phyloP scores from a whole-genome alignment of 768 basidiomycete species.

The Tylopilus felleus region DNA sequence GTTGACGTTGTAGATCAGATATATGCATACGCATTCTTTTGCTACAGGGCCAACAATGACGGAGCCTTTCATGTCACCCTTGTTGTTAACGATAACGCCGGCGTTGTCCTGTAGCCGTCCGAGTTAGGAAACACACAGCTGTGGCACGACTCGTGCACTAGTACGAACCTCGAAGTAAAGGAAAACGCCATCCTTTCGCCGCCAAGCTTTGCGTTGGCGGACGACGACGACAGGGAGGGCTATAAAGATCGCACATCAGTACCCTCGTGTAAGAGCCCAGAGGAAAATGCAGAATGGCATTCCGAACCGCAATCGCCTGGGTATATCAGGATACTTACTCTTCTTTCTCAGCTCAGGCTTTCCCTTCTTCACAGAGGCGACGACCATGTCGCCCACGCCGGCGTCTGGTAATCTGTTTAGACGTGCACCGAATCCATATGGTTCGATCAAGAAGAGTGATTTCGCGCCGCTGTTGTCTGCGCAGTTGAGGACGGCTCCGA shows the following conservation, averaged over 20 bases:
- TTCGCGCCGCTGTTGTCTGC: constrained; percentile 99
- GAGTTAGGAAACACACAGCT: not conserved
- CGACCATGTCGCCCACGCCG: constrained; percentile 92
- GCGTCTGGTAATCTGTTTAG: constrained; percentile 97
- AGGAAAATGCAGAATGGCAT: not conserved
- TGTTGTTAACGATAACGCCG: constrained; percentile 96
- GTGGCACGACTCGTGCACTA: not conserved
- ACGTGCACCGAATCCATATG: constrained; percentile 92
- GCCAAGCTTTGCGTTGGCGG: constrained; percentile 98
- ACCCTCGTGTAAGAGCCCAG: not conserved
- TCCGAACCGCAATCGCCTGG: not conserved
- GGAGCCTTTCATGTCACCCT: constrained; percentile 99
- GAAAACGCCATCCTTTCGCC: constrained; percentile 97
- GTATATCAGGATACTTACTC: constrained; percentile 54
- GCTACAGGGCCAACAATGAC: constrained; percentile 96
- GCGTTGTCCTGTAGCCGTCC: constrained; percentile 69
- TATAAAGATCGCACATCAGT: constrained; percentile 31
- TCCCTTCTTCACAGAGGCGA: constrained; percentile 98
- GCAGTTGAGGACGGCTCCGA: constrained; percentile 94
- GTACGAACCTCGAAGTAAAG: constrained; percentile 87
- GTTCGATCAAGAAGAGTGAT: constrained; percentile 91
- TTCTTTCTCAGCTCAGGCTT: constrained; percentile 99
- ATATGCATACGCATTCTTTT: constrained; percentile 90
- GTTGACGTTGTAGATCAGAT: not conserved
- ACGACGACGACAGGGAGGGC: constrained; percentile 97